Percentiles rank a stretch among this genome's conserved stretches.
Conservation (phyloP, 768 basidiomycete species). For the Lactarius indigo region DNA sequence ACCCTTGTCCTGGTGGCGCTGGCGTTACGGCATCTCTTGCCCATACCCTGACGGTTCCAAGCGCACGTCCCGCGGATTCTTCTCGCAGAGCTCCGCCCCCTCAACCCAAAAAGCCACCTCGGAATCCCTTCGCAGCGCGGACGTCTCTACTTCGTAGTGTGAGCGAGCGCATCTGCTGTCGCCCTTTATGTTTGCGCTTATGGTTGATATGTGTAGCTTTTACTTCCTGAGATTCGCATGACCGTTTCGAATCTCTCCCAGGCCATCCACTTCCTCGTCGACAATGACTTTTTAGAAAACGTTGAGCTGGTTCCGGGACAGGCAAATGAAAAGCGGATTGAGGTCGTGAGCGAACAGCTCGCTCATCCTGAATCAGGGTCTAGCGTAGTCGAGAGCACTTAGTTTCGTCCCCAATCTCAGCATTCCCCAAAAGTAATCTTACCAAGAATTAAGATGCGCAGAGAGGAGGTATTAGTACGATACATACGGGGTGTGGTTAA, state of each 20-base stretch:
- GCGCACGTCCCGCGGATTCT: slow-evolving; percentile 10
- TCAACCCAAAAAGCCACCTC: slow-evolving; percentile 49
- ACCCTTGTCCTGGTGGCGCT: background rate
- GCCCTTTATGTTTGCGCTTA: slow-evolving; percentile 8
- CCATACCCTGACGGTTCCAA: slow-evolving; percentile 7
- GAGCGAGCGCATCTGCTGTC: slow-evolving; percentile 30
- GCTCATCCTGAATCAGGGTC: background rate
- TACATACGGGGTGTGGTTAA: background rate
- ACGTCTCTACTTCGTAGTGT: slow-evolving; percentile 80
- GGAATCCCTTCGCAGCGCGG: slow-evolving; percentile 64
- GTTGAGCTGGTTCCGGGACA: slow-evolving; percentile 83
- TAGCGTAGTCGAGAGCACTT: background rate
- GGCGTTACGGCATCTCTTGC: background rate
- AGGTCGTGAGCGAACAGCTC: slow-evolving; percentile 44
- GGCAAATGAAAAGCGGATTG: slow-evolving; percentile 58
- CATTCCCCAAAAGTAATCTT: background rate
- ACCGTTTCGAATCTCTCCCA: slow-evolving; percentile 92
- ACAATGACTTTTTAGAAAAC: slow-evolving; percentile 78
- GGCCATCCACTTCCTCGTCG: slow-evolving; percentile 84
- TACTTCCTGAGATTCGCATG: slow-evolving; percentile 80
- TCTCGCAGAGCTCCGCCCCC: slow-evolving; percentile 30
- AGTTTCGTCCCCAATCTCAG: background rate
- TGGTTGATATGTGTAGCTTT: slow-evolving; percentile 46
- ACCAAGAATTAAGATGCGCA: slow-evolving; percentile 11
- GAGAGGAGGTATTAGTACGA: background rate